Base-by-base conservation (phyloP, 2,329 filamentous ascomycete genomes). In the Hypoxylon sp. region DNA sequence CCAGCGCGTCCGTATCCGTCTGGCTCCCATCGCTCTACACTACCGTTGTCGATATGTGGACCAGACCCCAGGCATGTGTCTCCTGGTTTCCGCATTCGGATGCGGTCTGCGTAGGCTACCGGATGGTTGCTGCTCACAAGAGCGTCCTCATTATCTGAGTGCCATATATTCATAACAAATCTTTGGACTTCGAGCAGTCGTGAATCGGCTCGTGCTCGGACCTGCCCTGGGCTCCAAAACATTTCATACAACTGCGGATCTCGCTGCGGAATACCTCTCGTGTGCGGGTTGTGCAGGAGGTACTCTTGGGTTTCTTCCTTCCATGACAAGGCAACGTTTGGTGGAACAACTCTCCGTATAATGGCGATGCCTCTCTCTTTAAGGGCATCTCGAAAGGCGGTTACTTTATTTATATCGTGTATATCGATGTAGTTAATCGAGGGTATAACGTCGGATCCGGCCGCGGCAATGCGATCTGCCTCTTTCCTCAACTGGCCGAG, bases 11-110 rank as follows among this genome's bases (percentile, higher is more conserved):
- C 88, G 72, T 94, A 94, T 1, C 91, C 91, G 0, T 87, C 81
- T 25, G 84, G 82, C 77, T 93, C 91, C 92, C 92, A 94, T 3
- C 92, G 85, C 79, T 94, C 92, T 0, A 93, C 86, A 63, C 90
- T 91, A 36, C 92, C 92, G 25, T 91, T 90, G 74, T 94, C 92
- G 2, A 91, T 83, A 75, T 94, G 91, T 1, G 91, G 90, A 0
- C 91, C 90, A 0, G 92, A 84, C 0, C 89, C 88, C 71, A 93
- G 93, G 1, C 85, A 84, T 0, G 84, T 82, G 75, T 93, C 91
- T 7, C 91, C 91, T 0, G 91, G 91, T 67, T 86, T 85, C 1
- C 91, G 85, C 70, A 94, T 92, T 0, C 90, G 88, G 9, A 93
- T 82, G 1, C 91, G 86, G 75, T 94, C 91, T 1, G 89, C 91